phyloP scores from a whole-genome alignment of 192 early-diverging fungal genomes.

The Coemansia sp. region DNA sequence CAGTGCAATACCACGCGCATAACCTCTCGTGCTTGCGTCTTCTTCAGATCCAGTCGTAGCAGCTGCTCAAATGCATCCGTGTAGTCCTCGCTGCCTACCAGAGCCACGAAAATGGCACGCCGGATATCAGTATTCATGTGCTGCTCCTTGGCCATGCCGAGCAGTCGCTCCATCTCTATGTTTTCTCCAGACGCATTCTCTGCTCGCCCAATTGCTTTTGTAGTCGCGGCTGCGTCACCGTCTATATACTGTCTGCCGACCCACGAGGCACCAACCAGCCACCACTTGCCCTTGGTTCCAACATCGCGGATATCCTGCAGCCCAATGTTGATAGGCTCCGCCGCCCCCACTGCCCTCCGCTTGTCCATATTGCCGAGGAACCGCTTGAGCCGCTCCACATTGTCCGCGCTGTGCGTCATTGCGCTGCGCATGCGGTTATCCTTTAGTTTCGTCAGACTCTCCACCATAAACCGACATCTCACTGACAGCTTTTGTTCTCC shows the following conservation, averaged over 20 bases:
- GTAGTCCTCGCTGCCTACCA: slow-evolving; percentile 94
- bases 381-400: slow-evolving; percentile 74
- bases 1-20: slow-evolving; percentile 90
- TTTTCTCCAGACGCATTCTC: slow-evolving; percentile 7
- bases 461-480: slow-evolving; percentile 91
- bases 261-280: slow-evolving; percentile 96
- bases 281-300: slow-evolving; percentile 93
- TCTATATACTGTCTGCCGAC: slow-evolving; percentile 56
- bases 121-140: slow-evolving; percentile 98
- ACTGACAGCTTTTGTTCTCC: slow-evolving; percentile 42
- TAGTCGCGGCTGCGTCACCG: not conserved
- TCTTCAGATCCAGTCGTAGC: slow-evolving; percentile 77
- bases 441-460: slow-evolving; percentile 89
- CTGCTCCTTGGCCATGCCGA: slow-evolving; percentile 77
- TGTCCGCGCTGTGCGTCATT: slow-evolving; percentile 60
- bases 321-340: slow-evolving; percentile 79
- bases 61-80: slow-evolving; percentile 89
- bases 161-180: slow-evolving; percentile 59
- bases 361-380: slow-evolving; percentile 68
- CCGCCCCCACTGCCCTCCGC: slow-evolving; percentile 40
- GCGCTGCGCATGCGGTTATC: slow-evolving; percentile 82
- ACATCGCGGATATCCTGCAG: slow-evolving; percentile 82
- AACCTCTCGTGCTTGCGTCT: slow-evolving; percentile 94
- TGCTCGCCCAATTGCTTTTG: not conserved
- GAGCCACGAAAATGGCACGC: slow-evolving; percentile 84